Base-by-base conservation (phyloP, 2,329 filamentous ascomycete genomes). In the Cladosporium sp. region DNA sequence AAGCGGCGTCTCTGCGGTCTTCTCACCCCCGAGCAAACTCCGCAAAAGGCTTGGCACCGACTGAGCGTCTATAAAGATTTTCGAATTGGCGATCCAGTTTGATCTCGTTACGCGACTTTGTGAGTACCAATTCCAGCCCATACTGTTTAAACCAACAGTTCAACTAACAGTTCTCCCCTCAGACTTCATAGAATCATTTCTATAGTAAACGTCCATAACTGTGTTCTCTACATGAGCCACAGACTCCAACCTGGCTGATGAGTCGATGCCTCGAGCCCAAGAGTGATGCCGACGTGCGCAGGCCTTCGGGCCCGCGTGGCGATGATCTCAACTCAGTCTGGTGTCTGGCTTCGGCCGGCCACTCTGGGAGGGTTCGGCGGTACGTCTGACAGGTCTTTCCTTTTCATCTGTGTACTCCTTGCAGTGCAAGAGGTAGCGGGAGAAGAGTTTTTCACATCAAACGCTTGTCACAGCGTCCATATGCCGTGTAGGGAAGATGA, bases 181-280 rank as follows among this genome's bases (percentile, higher is more conserved):
- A 66, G 65, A 66, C 65, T 66, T 66, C 65, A 66, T 64, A 65
- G 65, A 66, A 66, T 66, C 65, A 66, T 66, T 66, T 66, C 61
- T 66, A 66, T 66, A 64, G 65, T 66, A 66, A 66, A 66, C 65
- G 58, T 66, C 65, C 65, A 64, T 63, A 66, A 62, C 65, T 66
- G 65, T 66, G 65, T 66, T 66, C 65, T 66, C 61, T 66, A 66
- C 65, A 66, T 60, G 61, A 66, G 65, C 65, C 65, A 67, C 65
- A 73, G 72, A 74, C 73, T 74, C 72, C 74, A 73, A 70, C 73
- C 71, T 70, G 73, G 71, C 69, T 73, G 74, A 76, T 75, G 73
- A 76, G 68, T 65, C 67, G 69, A 74, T 73, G 73, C 73, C 69
- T 73, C 69, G 68, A 67, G 71, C 72, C 71, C 70, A 69, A 76